Conservation (phyloP, 108 stramenopile species). For the Tribonema minus region DNA sequence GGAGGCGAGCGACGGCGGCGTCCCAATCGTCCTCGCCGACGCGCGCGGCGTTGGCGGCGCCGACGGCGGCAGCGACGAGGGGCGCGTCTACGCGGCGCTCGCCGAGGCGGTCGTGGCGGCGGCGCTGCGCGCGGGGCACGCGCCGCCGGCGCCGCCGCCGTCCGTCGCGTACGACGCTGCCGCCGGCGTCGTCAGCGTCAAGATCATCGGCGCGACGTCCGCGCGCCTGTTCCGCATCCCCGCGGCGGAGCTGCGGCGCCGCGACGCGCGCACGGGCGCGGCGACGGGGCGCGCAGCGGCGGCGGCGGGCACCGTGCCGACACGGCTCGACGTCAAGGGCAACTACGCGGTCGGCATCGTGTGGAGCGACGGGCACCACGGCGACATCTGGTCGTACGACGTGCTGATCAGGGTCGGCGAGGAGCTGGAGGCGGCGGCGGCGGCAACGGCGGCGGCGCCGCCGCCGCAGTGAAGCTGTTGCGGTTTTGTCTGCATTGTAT, state of each 20-base stretch:
- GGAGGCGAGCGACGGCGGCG: slow-evolving; percentile 20
- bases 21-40: background rate
- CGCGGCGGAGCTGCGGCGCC: slow-evolving; percentile 29
- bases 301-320: slow-evolving; percentile 36
- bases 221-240: background rate
- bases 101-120: background rate
- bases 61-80: background rate
- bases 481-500: no score
- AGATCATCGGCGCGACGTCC: no score
- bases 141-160: background rate
- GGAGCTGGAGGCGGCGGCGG: background rate
- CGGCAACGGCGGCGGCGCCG: no score
- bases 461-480: no score
- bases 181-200: no score
- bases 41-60: background rate
- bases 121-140: no score
- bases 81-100: background rate
- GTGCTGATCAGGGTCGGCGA: slow-evolving; percentile 25
- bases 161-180: no score
- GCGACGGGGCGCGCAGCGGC: slow-evolving; percentile 11
- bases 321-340: slow-evolving; percentile 30
- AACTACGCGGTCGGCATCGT: slow-evolving; percentile 53
- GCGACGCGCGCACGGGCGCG: slow-evolving; percentile 36
- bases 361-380: slow-evolving; percentile 59
- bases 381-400: slow-evolving; percentile 17